Evolutionary conservation across 441 rosid species (phyloP), one percentile per base, ranked within the genome.

Genomic region (Populus hybrid): DNA sequence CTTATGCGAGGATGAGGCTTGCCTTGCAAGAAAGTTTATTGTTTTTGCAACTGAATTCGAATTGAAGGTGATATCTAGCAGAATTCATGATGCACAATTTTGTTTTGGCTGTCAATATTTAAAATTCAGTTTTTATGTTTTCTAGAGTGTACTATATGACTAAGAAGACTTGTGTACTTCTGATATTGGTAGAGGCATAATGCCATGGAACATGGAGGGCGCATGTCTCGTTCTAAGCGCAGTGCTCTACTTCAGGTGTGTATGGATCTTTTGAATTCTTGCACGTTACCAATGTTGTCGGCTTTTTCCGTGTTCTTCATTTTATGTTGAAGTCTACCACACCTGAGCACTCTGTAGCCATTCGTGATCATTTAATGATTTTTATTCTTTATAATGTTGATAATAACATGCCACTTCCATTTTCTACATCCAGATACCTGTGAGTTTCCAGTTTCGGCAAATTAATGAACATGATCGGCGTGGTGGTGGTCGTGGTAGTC

Each of bases 1-100:
- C 76, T 89, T 92, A 5, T 92, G 98, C 73, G 96, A 94, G 80
- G 98, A 94, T 76, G 96, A 92, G 64, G 89, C 87, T n/a, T 91
- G 97, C 82, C 98, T 94, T 63, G 77, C 89, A 46, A 91, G 92
- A 84, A 91, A 94, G 83, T 91, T 94, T 77, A 69, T 89, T 21
- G 95, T 88, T 72, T 94, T 94, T 84, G 87, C 73, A 73, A 82
- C 90, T 74, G 98, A 94, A 82, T 81, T 88, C 10, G 97, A 92
- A 84, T 82, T 92, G 86, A 94, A 94, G 96, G 98, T 92, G 78
- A 77, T 36, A 72, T 38, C 66, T 81, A 35, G 16, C 8, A 46
- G 21, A 35, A 71, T 68, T 35, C 42, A 67, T 68, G 42, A 63
- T 69, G n/a, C 36, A 10, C 72, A 34, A 70, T 76, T 26, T 35